phyloP scores from a whole-genome alignment of 805 yeast genomes.

The Pichia californica region DNA sequence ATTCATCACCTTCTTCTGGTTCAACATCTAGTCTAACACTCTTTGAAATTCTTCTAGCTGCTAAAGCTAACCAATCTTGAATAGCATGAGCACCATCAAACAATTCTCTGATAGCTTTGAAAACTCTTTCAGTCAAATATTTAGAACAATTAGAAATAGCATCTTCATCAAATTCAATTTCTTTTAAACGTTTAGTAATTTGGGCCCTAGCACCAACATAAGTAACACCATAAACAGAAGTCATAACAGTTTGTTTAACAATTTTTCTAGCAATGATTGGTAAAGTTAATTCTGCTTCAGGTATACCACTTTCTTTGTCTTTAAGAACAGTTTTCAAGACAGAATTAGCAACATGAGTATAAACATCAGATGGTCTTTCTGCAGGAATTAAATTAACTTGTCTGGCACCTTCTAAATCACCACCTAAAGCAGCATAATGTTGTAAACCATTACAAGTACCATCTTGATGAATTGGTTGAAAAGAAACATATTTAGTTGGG shows the following conservation, averaged over 20 bases:
- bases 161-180: constrained; percentile 39
- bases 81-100: constrained; percentile 90
- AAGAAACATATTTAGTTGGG: constrained; percentile 60
- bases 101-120: constrained; percentile 75
- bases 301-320: constrained; percentile 49
- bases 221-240: constrained; percentile 96
- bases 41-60: constrained; percentile 74
- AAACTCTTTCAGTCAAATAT: constrained; percentile 72
- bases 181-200: constrained; percentile 69
- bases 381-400: constrained; percentile 72
- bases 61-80: constrained; percentile 92
- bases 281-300: constrained; percentile 45
- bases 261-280: constrained; percentile 76
- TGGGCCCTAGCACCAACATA: constrained; percentile 89
- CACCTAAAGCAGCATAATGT: constrained; percentile 84
- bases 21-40: constrained; percentile 66
- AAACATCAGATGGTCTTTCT: constrained; percentile 72
- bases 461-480: constrained; percentile 78
- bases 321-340: constrained; percentile 49
- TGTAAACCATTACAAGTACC: constrained; percentile 85
- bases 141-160: constrained; percentile 37
- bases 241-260: constrained; percentile 97
- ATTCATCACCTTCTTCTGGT: constrained; percentile 48
- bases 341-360: constrained; percentile 59
- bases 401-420: constrained; percentile 75